A percentile compares a stretch with the other conserved stretches of the same genome.
Evolutionary conservation across 208 protist genomes (phyloP).

Genomic region (Trichomonas vaginalis): DNA sequence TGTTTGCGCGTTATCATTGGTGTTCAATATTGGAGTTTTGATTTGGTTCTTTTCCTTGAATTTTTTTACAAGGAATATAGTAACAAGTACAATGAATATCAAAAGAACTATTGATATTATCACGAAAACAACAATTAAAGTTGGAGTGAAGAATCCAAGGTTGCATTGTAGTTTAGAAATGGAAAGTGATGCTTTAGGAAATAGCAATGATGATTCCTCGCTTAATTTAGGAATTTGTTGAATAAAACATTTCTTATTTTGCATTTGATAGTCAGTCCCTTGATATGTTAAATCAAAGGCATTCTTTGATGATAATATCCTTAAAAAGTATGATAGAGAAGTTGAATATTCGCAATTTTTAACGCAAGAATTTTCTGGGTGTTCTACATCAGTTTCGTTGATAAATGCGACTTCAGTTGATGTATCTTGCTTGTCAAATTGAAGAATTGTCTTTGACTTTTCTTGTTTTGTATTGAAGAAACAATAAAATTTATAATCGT

Average conservation of each 20-base stretch:
- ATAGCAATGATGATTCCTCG: not conserved
- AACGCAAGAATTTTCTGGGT: not conserved
- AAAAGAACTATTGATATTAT: not conserved
- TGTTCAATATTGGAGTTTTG: too few relatives aligned
- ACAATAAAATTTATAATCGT: not conserved
- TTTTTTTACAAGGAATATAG: not conserved
- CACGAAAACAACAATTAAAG: not conserved
- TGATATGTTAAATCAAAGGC: not conserved
- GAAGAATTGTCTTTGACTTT: not conserved
- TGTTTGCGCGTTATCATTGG: too few relatives aligned
- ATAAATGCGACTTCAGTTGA: not conserved
- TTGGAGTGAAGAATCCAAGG: not conserved
- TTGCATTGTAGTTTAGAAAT: not conserved
- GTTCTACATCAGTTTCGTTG: not conserved
- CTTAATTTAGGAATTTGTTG: not conserved
- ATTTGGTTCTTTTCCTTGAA: not conserved
- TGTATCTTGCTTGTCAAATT: not conserved
- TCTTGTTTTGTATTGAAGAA: not conserved
- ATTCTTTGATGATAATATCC: not conserved
- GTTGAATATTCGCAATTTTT: not conserved
- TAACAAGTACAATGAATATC: not conserved
- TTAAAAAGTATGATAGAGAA: not conserved
- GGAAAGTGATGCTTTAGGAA: not conserved
- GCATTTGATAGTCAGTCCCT: not conserved
- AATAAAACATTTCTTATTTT: not conserved